Evolutionary conservation across 164 flowering plant genomes (phyloP).

Genomic region (Tetracentron sinense): DNA sequence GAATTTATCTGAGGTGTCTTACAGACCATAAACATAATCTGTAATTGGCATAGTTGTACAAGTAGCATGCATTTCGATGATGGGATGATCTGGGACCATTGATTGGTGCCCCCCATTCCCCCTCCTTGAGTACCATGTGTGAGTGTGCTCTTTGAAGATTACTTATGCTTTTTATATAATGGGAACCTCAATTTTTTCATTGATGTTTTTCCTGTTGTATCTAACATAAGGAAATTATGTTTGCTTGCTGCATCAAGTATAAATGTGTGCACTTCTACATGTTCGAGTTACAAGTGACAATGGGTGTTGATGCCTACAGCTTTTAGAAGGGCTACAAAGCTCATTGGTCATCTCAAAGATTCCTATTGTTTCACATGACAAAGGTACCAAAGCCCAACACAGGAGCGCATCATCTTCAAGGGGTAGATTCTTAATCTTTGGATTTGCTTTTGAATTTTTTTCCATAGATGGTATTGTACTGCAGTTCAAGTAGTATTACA

Average conservation of each 20-base stretch:
- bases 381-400: slow-evolving; percentile 32
- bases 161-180: too few relatives aligned
- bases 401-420: slow-evolving; percentile 24
- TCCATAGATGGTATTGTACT: background rate
- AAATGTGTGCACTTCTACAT: background rate
- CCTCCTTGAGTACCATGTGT: too few relatives aligned
- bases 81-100: too few relatives aligned
- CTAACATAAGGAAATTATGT: too few relatives aligned
- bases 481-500: background rate
- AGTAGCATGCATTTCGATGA: too few relatives aligned
- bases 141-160: too few relatives aligned
- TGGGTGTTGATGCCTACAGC: slow-evolving; percentile 28
- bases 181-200: too few relatives aligned
- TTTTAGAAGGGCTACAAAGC: slow-evolving; percentile 67
- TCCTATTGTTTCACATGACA: slow-evolving; percentile 53
- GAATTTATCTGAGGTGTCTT: too few relatives aligned
- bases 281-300: background rate
- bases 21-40: too few relatives aligned
- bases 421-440: slow-evolving; percentile 22
- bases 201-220: too few relatives aligned
- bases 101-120: too few relatives aligned
- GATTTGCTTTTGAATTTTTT: background rate
- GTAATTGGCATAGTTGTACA: too few relatives aligned
- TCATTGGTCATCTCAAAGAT: slow-evolving; percentile 54
- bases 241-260: background rate